Evolutionary conservation across 1,284 basidiomycete species (phyloP).

Genomic region (Puccinia polysora): DNA sequence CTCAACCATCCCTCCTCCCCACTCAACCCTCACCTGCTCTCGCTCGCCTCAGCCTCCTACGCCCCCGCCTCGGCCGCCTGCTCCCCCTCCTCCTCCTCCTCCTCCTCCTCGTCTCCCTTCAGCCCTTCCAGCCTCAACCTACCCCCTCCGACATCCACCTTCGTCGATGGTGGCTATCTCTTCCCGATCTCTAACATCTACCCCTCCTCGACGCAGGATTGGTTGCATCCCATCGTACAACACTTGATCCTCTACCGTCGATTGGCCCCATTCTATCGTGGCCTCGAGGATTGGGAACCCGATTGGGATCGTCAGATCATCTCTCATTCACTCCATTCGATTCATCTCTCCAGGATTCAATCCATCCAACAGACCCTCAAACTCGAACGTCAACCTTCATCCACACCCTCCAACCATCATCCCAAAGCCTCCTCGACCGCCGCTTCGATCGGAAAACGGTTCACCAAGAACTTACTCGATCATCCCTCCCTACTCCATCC

Average conservation of each 20-base stretch:
- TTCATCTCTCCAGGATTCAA: conserved; percentile 48
- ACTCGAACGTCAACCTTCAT: conserved; percentile 46
- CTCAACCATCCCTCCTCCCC: conserved; percentile 16
- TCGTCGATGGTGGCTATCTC: conserved; percentile 66
- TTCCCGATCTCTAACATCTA: conserved; percentile 85
- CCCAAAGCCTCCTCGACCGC: background rate
- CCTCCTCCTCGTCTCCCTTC: background rate
- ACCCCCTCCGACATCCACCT: conserved; percentile 60
- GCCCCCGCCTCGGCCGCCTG: background rate
- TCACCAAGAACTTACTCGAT: conserved; percentile 44
- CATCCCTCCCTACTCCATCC: background rate
- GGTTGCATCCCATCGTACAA: conserved; percentile 79
- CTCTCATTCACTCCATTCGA: conserved; percentile 66
- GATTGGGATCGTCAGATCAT: conserved; percentile 79
- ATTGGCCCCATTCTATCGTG: conserved; percentile 91
- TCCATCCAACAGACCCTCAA: conserved; percentile 54
- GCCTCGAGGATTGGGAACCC: conserved; percentile 85
- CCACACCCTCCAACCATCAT: background rate
- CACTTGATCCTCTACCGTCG: conserved; percentile 79
- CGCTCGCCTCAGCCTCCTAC: background rate
- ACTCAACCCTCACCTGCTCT: conserved; percentile 5
- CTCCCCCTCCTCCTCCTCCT: background rate
- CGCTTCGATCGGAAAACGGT: conserved; percentile 32
- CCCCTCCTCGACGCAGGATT: conserved; percentile 63
- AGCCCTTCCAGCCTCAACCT: background rate